These are phyloP conservation scores for Clarireedia paspali DNA, from an alignment of 2,329 filamentous ascomycete species.

Conservation along the genomic window DNA sequence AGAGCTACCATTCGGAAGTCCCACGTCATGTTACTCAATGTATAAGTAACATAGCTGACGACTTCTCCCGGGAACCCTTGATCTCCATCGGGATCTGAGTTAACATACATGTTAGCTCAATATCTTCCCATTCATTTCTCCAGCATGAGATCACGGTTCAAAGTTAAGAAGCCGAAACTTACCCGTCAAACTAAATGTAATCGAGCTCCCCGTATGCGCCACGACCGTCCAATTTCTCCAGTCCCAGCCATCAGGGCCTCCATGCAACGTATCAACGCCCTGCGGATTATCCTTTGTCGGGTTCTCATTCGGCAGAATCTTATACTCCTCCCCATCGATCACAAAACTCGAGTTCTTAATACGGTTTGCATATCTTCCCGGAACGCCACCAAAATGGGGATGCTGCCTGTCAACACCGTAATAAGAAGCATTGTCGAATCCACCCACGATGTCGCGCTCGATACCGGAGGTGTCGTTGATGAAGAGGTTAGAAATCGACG, in stretches of 20 bases:
- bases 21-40: conserved; percentile 58
- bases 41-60: conserved; percentile 66
- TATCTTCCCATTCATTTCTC: background rate
- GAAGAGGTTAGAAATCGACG: conserved; percentile 63
- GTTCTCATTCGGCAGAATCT: conserved; percentile 57
- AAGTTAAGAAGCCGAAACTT: background rate
- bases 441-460: conserved; percentile 62
- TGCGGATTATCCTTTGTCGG: conserved; percentile 41
- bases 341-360: conserved; percentile 70
- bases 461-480: conserved; percentile 62
- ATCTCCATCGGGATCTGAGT: conserved; percentile 53
- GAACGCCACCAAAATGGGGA: conserved; percentile 64
- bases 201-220: conserved; percentile 54
- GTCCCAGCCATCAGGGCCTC: conserved; percentile 66
- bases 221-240: conserved; percentile 61
- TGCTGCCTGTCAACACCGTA: conserved; percentile 59
- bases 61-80: conserved; percentile 76
- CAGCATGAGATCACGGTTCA: background rate
- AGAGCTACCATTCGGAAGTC: conserved; percentile 65
- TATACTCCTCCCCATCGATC: conserved; percentile 54
- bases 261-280: conserved; percentile 59
- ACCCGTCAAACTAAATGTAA: conserved; percentile 66
- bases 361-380: conserved; percentile 72
- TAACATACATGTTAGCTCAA: background rate
- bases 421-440: conserved; percentile 69